These are phyloP conservation scores for Ananas comosus DNA, from an alignment of 176 grass and related monocot species.

Conservation along the genomic window DNA sequence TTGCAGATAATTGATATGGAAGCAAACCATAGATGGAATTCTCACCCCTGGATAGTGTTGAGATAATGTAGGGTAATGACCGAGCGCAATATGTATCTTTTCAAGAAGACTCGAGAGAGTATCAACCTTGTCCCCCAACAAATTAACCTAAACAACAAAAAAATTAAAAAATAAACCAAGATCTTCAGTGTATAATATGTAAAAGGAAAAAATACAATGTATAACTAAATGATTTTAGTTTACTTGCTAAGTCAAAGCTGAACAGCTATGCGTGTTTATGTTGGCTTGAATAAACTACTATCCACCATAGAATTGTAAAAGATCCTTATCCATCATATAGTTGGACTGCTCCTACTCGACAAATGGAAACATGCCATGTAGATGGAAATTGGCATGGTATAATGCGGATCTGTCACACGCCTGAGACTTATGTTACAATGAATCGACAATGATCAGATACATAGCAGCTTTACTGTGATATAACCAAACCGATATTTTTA, in stretches of 20 bases:
- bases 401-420: too few relatives aligned
- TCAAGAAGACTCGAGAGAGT: slow-evolving; percentile 13
- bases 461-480: too few relatives aligned
- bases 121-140: slow-evolving; percentile 21
- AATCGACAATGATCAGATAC: too few relatives aligned
- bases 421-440: too few relatives aligned
- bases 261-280: too few relatives aligned
- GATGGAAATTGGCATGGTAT: too few relatives aligned
- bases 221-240: not conserved
- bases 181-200: not conserved
- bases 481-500: too few relatives aligned
- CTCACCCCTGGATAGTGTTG: slow-evolving; percentile 28
- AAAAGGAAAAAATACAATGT: not conserved
- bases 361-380: too few relatives aligned
- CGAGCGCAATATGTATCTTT: slow-evolving; percentile 20
- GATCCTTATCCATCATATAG: too few relatives aligned
- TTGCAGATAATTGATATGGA: not conserved
- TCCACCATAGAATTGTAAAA: too few relatives aligned
- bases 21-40: not conserved
- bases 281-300: too few relatives aligned
- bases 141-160: slow-evolving; percentile 8
- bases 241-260: not conserved
- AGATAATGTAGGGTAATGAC: slow-evolving; percentile 20
- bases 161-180: not conserved
- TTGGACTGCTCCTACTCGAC: too few relatives aligned